These are phyloP conservation scores for Keithomyces neogunnii DNA, from an alignment of 2,329 filamentous ascomycete species.

Conservation along the genomic window DNA sequence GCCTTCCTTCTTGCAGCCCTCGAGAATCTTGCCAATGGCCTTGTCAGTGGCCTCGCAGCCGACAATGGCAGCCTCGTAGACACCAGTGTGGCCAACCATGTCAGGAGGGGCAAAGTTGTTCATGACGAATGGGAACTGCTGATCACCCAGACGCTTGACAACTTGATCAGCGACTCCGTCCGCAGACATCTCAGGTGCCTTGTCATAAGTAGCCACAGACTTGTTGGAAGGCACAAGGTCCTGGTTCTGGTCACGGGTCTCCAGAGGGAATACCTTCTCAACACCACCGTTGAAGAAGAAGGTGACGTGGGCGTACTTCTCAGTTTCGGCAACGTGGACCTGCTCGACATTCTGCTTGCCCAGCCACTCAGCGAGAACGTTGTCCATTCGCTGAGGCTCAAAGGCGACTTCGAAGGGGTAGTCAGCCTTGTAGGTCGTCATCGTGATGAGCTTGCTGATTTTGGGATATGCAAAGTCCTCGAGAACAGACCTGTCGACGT, in stretches of 20 bases:
- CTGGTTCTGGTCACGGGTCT: constrained; percentile 76
- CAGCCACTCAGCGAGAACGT: constrained; percentile 96
- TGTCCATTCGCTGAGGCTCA: constrained; percentile 89
- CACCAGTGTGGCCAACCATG: constrained; percentile 98
- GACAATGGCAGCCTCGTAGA: constrained; percentile 87
- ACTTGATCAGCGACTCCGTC: constrained; percentile 85
- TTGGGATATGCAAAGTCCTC: constrained; percentile 93
- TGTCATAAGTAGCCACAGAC: constrained; percentile 85
- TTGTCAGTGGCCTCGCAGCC: constrained; percentile 82
- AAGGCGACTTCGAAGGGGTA: constrained; percentile 91
- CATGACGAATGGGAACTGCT: constrained; percentile 94
- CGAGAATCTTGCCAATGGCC: constrained; percentile 86
- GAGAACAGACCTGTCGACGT: constrained; percentile 80
- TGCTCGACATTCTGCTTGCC: constrained; percentile 83
- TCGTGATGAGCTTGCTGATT: constrained; percentile 77
- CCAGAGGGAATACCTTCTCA: constrained; percentile 89
- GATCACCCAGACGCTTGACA: constrained; percentile 73
- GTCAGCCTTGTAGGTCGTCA: constrained; percentile 97
- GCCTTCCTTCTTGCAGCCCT: constrained; percentile 85
- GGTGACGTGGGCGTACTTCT: constrained; percentile 98
- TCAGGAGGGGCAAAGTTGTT: constrained; percentile 99
- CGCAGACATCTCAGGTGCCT: constrained; percentile 92
- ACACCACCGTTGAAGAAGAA: constrained; percentile 99
- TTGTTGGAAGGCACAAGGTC: constrained; percentile 81
- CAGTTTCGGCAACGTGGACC: constrained; percentile 95